Evolutionary conservation across 495 filamentous ascomycete species (phyloP), one percentile per base, ranked within the genome.

Genomic region (Hyaloscypha hepaticicola): DNA sequence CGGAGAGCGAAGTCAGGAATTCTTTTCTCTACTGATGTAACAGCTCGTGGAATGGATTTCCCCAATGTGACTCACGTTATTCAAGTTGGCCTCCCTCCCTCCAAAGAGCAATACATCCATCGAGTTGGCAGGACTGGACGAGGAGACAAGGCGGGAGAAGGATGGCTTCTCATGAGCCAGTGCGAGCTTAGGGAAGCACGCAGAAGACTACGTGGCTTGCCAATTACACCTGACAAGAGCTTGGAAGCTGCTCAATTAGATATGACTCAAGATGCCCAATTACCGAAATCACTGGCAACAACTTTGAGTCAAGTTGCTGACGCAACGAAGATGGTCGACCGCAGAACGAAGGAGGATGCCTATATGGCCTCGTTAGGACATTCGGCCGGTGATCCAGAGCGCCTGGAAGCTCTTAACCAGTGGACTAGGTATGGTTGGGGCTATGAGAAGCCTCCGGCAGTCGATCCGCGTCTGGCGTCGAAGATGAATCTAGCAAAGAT

Each of bases 21-120:
- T 60, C 83, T 99, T 27, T 84, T 98, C 74, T 93, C 93, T 1
- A 93, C 92, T 5, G 95, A 99, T 75, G 94, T 99, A 27, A 95
- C 94, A 1, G 92, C 95, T 16, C 87, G 95, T 72, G 95, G 95
- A 70, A 94, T 97, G 92, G 94, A 97, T 74, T 97, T 97, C 79
- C 93, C 94, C 60, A 87, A 92, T 67, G 94, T 97, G 58, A 88
- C 92, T 51, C 85, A 96, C 67, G 93, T 97, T 66, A 86, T 97
- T 71, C 93, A 97, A 72, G 74, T 94, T 59, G 90, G 91, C 55
- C 70, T 88, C 16, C 92, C 93, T 4, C 76, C 82, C 7, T 82
- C 83, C 66, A 78, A 85, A 19, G 94, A 97, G 62, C 83, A 88
- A 61, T 97, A 97, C 75, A 90, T 97, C 66, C 93, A 97, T 75